Base-by-base conservation (phyloP, 495 filamentous ascomycete genomes). In the Aeminium ludgeri region DNA sequence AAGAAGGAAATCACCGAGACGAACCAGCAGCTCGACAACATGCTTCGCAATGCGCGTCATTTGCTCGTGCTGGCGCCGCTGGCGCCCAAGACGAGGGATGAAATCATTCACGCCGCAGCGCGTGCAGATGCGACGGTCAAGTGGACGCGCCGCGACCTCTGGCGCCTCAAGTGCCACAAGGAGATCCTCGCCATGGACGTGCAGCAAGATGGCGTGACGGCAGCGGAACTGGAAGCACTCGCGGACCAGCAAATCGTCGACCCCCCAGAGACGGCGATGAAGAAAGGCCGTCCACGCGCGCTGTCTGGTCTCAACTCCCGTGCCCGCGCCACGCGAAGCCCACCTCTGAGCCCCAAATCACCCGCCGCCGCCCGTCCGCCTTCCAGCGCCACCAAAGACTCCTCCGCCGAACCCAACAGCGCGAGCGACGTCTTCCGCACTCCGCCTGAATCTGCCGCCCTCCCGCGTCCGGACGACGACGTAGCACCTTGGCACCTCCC, bases 111-210 rank as follows among this genome's bases (percentile, higher is more conserved):
- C 49, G 78, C 83, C 25, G 91, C 89, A 11, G 86, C 76, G 2
- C 73, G 79, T 10, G 77, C 93, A 62, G 74, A 86, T 18, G 86
- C 86, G 5, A 86, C 89, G 51, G 63, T 96, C 29, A 87, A 91
- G 55, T 95, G 86, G 87, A 73, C 78, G 15, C 68, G 89, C 44
- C 84, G 86, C 56, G 86, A 94, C 46, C 87, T 93, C 10, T 95
- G 84, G 85, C 82, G 78, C 19, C 69, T 86, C 44, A 86, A 72
- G 55, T 95, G 86, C 46, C 85, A 96, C 58, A 78, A 78, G 38
- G 86, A 94, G 53, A 82, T 99, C 40, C 68, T 96, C 10, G 65
- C 72, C 0, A 62, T 84, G 59, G 89, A 95, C 54, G 63, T 96
- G 30, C 79, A 84, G 43, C 82, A 94, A 41, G 84, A 92, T 35